Percentiles rank a stretch among this genome's conserved stretches.
Conservation (phyloP, 1,139 yeast species). For the Taphrina communis region DNA sequence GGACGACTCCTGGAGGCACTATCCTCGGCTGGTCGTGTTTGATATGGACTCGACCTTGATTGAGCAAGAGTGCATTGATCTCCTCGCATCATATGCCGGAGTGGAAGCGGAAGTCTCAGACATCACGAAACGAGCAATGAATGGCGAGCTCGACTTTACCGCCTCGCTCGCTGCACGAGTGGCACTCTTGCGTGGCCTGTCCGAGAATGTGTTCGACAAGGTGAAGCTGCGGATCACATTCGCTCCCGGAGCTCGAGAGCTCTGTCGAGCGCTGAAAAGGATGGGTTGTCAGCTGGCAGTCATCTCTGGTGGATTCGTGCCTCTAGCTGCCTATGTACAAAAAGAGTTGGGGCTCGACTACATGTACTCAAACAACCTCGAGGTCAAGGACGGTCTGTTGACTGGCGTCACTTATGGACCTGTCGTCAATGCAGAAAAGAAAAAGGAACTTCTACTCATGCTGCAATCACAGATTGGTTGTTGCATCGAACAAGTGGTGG, state of each 20-base stretch:
- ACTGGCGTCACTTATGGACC: conserved; percentile 70
- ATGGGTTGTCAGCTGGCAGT: conserved; percentile 79
- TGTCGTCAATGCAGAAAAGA: conserved; percentile 82
- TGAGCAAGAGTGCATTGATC: conserved; percentile 93
- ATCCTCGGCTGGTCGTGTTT: conserved; percentile 70
- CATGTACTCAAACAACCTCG: conserved; percentile 80
- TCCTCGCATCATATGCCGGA: conserved; percentile 86
- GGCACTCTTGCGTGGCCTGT: conserved; percentile 75
- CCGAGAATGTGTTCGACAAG: conserved; percentile 78
- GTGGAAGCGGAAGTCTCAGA: conserved; percentile 73
- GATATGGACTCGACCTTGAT: conserved; percentile 98
- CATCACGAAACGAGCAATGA: conserved; percentile 95
- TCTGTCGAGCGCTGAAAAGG: conserved; percentile 66
- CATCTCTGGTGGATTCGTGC: conserved; percentile 92
- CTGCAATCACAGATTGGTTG: conserved; percentile 70
- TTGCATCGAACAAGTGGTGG: conserved; percentile 65
- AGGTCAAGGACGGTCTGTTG: conserved; percentile 52
- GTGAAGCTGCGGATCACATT: conserved; percentile 70
- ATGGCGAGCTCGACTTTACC: conserved; percentile 90
- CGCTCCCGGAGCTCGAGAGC: conserved; percentile 81
- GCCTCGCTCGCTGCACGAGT: conserved; percentile 81
- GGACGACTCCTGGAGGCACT: conserved; percentile 32
- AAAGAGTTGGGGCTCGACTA: conserved; percentile 74
- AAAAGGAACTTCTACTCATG: conserved; percentile 72
- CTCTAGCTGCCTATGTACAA: conserved; percentile 79